Conservation (phyloP, 139 green algal genomes). For the Chlorella ohadii region DNA sequence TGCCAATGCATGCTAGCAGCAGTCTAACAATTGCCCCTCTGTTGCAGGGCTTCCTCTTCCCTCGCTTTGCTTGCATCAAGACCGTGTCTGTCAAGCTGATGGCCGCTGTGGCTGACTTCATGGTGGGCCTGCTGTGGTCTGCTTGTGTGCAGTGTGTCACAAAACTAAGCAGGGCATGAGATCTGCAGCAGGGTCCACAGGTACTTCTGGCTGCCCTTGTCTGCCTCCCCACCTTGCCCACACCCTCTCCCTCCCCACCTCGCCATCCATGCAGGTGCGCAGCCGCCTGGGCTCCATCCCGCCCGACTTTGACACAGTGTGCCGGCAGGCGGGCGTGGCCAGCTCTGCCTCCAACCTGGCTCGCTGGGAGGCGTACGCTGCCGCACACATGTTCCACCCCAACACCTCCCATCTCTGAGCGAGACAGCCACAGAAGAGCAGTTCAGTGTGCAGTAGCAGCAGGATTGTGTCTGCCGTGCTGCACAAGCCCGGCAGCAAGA, state of each 20-base stretch:
- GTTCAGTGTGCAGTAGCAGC: background rate
- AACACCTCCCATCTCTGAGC: slow-evolving; percentile 37
- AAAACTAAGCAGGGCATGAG: background rate
- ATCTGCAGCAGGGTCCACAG: too few relatives aligned
- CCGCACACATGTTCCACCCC: slow-evolving; percentile 44
- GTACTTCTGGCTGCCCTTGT: too few relatives aligned
- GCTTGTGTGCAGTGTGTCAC: background rate
- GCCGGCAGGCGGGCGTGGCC: background rate
- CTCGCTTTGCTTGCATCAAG: slow-evolving; percentile 59
- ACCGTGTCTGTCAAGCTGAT: slow-evolving; percentile 41
- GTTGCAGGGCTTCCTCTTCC: slow-evolving; percentile 57
- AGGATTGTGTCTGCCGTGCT: background rate
- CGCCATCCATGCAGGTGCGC: slow-evolving; percentile 15
- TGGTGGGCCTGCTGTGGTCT: slow-evolving; percentile 31
- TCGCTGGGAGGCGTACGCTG: slow-evolving; percentile 46
- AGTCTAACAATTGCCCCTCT: too few relatives aligned
- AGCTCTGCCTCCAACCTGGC: background rate
- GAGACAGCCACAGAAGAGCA: background rate
- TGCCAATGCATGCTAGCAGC: too few relatives aligned
- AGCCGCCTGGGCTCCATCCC: slow-evolving; percentile 41
- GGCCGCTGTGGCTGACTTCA: slow-evolving; percentile 44
- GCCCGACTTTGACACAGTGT: slow-evolving; percentile 30
- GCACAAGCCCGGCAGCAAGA: background rate
- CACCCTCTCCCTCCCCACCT: background rate
- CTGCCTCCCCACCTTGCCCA: background rate